Evolutionary conservation across 1,284 basidiomycete genomes (phyloP).

Genomic region (Phylloboletellus chloephorus): DNA sequence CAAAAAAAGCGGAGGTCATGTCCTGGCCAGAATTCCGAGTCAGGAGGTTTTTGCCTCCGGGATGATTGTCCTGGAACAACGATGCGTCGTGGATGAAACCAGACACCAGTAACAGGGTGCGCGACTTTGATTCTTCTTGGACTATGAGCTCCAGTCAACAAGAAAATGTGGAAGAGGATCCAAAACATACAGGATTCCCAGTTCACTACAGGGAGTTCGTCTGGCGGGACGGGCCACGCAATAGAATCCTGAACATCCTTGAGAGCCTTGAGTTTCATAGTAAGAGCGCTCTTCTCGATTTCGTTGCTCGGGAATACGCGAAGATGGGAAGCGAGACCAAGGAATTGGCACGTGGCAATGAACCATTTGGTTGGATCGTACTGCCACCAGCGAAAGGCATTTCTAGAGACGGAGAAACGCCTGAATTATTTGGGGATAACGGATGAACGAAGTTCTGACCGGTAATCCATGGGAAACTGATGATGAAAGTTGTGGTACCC

Average conservation of each 20-base stretch:
- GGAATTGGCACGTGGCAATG: slow-evolving; percentile 57
- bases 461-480: slow-evolving; percentile 66
- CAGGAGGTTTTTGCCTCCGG: slow-evolving; percentile 69
- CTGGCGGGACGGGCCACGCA: slow-evolving; percentile 60
- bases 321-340: slow-evolving; percentile 76
- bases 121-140: slow-evolving; percentile 60
- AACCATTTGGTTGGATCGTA: slow-evolving; percentile 80
- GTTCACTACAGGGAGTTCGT: slow-evolving; percentile 69
- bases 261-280: slow-evolving; percentile 78
- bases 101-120: slow-evolving; percentile 67
- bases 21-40: slow-evolving; percentile 69
- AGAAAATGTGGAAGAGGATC: slow-evolving; percentile 1
- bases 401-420: slow-evolving; percentile 17
- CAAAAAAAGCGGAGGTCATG: slow-evolving; percentile 79
- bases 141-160: slow-evolving; percentile 36
- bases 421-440: slow-evolving; percentile 3
- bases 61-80: slow-evolving; percentile 73
- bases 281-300: slow-evolving; percentile 73
- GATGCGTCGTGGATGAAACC: slow-evolving; percentile 87
- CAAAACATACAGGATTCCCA: slow-evolving; percentile 72
- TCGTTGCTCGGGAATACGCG: slow-evolving; percentile 84
- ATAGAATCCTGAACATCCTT: slow-evolving; percentile 61
- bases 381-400: slow-evolving; percentile 66
- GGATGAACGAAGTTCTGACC: slow-evolving; percentile 16
- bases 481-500: slow-evolving; percentile 94